Conservation (phyloP, 345 rosid genomes). For the Murraya paniculata region DNA sequence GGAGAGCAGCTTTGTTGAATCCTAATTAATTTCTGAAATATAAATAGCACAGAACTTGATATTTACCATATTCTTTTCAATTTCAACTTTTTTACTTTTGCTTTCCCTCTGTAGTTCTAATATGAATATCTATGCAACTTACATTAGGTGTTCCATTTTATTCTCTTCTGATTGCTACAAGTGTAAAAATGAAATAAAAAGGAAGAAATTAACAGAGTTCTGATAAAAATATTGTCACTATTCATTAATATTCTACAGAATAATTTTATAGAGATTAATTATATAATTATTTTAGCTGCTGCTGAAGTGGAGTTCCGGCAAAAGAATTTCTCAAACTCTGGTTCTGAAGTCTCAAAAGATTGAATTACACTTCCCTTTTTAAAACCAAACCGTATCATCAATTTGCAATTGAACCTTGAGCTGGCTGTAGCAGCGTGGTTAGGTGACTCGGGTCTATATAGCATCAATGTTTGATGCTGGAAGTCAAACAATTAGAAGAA, state of each 20-base stretch:
- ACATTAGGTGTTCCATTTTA: neutral
- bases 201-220: neutral
- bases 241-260: neutral
- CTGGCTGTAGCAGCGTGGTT: neutral
- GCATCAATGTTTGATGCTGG: neutral
- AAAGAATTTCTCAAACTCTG: neutral
- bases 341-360: neutral
- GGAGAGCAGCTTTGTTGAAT: conserved; percentile 54
- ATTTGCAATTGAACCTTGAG: neutral
- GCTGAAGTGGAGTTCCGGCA: neutral
- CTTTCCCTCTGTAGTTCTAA: neutral
- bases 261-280: neutral
- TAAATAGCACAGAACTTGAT: neutral
- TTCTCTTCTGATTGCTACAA: neutral
- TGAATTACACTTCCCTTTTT: neutral
- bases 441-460: neutral
- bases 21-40: neutral
- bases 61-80: neutral
- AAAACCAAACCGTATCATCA: neutral
- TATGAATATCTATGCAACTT: neutral
- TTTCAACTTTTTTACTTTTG: neutral
- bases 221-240: neutral
- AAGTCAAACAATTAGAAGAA: neutral
- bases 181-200: neutral
- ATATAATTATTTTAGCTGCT: neutral